These are phyloP conservation scores for Alternaria viburni DNA, from an alignment of 2,329 filamentous ascomycete genomes.

Conservation along the genomic window DNA sequence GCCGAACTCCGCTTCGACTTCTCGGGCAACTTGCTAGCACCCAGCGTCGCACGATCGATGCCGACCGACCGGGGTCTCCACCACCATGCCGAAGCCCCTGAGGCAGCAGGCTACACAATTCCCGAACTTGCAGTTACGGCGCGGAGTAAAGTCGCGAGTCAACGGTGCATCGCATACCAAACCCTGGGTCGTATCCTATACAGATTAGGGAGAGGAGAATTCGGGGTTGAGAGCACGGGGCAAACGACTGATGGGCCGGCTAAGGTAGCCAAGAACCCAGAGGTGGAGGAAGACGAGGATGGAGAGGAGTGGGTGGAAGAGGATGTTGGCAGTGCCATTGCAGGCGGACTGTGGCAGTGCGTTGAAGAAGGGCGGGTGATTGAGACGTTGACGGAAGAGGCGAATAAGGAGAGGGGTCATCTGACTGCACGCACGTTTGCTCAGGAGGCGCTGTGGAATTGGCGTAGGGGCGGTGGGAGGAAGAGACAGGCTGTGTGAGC, in stretches of 20 bases:
- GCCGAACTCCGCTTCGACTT: conserved; percentile 90
- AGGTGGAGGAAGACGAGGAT: conserved; percentile 40
- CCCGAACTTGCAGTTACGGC: conserved; percentile 82
- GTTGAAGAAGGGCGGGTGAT: conserved; percentile 79
- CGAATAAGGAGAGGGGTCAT: conserved; percentile 71
- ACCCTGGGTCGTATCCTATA: conserved; percentile 86
- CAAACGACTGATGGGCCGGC: conserved; percentile 55
- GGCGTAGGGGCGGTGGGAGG: conserved; percentile 72
- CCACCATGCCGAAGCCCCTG: conserved; percentile 90
- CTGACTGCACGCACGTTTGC: conserved; percentile 83
- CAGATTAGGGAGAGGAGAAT: conserved; percentile 76
- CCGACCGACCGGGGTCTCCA: conserved; percentile 83
- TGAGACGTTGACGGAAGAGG: conserved; percentile 78
- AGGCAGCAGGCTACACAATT: conserved; percentile 93
- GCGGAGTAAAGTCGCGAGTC: conserved; percentile 80
- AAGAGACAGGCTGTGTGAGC: conserved; percentile 59
- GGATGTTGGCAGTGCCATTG: conserved; percentile 53
- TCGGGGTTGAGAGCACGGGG: conserved; percentile 59
- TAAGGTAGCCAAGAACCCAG: conserved; percentile 49
- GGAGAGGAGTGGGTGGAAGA: conserved; percentile 46
- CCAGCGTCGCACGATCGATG: conserved; percentile 73
- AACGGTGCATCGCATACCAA: conserved; percentile 91
- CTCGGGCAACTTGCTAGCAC: conserved; percentile 78
- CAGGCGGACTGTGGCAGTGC: conserved; percentile 81
- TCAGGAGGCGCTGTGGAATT: conserved; percentile 87